These are phyloP conservation scores for Corylus heterophylla DNA, from an alignment of 306 rosid species.

Conservation along the genomic window DNA sequence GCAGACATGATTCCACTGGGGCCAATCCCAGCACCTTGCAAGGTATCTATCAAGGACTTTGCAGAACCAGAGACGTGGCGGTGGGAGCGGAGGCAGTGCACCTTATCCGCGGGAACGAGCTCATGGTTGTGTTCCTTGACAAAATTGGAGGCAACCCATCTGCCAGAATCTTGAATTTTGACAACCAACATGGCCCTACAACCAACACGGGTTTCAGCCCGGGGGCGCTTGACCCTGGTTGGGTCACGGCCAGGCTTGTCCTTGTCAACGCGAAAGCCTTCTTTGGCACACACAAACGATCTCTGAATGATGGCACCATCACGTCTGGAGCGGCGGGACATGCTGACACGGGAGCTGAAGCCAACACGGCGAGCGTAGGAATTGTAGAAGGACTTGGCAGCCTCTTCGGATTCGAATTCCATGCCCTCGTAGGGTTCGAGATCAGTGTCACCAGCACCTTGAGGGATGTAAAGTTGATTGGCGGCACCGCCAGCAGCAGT, in stretches of 20 bases:
- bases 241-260: slow-evolving; percentile 32
- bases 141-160: slow-evolving; percentile 39
- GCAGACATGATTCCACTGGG: no score
- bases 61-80: no score
- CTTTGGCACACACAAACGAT: slow-evolving; percentile 57
- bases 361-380: slow-evolving; percentile 57
- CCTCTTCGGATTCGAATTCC: slow-evolving; percentile 64
- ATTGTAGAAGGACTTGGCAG: slow-evolving; percentile 53
- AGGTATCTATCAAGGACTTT: no score
- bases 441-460: slow-evolving; percentile 34
- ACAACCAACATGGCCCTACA: slow-evolving; percentile 54
- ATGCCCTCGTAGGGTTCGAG: slow-evolving; percentile 50
- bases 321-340: slow-evolving; percentile 53
- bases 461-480: slow-evolving; percentile 24
- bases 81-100: no score
- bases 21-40: no score
- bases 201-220: slow-evolving; percentile 47
- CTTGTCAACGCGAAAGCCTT: slow-evolving; percentile 54
- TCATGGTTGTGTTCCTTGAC: slow-evolving; percentile 42
- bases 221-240: slow-evolving; percentile 45
- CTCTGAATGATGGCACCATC: slow-evolving; percentile 65
- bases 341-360: slow-evolving; percentile 54
- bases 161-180: slow-evolving; percentile 46
- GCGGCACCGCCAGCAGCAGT: background rate
- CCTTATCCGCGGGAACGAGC: slow-evolving; percentile 12